A percentile compares a stretch with the other conserved stretches of the same genome.
Conservation (phyloP, 768 basidiomycete species). For the Lenzites betulinus region DNA sequence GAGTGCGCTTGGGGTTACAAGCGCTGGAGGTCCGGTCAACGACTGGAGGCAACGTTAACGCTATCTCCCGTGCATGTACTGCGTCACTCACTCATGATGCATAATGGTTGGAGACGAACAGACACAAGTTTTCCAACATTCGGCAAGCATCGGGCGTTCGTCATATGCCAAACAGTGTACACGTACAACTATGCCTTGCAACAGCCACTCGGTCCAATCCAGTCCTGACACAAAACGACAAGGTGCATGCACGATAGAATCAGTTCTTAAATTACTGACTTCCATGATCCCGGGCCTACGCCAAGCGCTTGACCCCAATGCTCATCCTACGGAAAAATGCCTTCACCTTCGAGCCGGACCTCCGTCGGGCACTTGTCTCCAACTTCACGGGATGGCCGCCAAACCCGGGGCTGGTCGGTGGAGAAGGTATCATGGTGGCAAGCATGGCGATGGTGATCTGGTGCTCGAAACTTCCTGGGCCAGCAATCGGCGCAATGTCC, state of each 20-base stretch:
- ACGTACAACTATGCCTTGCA: too few relatives aligned
- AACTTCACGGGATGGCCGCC: neutral
- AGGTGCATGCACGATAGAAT: neutral
- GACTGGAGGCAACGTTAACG: too few relatives aligned
- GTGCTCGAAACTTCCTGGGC: slow-evolving; percentile 19
- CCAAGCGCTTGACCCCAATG: neutral
- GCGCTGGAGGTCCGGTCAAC: too few relatives aligned
- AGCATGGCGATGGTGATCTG: slow-evolving; percentile 23
- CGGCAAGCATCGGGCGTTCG: too few relatives aligned
- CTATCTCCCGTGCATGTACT: too few relatives aligned
- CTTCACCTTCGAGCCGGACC: neutral
- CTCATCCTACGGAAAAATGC: slow-evolving; percentile 8
- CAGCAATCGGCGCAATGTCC: neutral
- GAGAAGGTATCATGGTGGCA: slow-evolving; percentile 10
- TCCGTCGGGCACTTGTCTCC: neutral
- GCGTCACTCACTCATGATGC: too few relatives aligned
- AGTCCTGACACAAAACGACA: neutral
- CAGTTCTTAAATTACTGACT: too few relatives aligned
- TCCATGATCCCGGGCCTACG: neutral
- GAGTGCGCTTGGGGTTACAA: too few relatives aligned
- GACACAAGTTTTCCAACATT: too few relatives aligned
- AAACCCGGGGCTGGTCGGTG: neutral
- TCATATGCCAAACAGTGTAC: too few relatives aligned
- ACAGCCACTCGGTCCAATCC: too few relatives aligned
- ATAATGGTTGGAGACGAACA: too few relatives aligned